These are phyloP conservation scores for Paecilomyces formosus DNA, from an alignment of 2,329 filamentous ascomycete genomes.

Conservation along the genomic window DNA sequence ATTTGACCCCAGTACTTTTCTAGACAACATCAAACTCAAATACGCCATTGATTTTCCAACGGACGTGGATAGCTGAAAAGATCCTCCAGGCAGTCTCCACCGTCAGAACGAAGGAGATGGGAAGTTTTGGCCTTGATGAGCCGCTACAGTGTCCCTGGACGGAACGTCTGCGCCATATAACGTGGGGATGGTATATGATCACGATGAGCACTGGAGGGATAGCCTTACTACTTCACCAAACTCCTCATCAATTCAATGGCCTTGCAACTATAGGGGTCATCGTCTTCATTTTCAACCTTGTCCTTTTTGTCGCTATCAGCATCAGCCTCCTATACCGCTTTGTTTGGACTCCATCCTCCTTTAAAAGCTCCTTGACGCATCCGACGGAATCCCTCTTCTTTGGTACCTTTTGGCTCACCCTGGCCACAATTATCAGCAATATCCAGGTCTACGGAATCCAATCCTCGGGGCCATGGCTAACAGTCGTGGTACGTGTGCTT, in stretches of 20 bases:
- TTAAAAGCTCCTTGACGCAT: constrained; percentile 50
- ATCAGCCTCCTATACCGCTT: constrained; percentile 51
- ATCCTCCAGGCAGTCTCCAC: not conserved
- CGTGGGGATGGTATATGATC: constrained; percentile 62
- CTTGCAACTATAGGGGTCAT: constrained; percentile 55
- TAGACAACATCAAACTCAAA: not conserved
- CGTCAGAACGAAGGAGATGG: not conserved
- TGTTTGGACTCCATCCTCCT: constrained; percentile 40
- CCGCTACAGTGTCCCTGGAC: constrained; percentile 1
- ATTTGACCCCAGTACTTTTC: not conserved
- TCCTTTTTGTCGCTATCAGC: constrained; percentile 53
- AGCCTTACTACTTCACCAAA: constrained; percentile 50
- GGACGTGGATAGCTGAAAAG: not conserved
- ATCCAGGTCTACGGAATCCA: constrained; percentile 57
- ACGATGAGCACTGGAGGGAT: constrained; percentile 69
- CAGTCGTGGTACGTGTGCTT: constrained; percentile 49
- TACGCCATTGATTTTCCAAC: not conserved
- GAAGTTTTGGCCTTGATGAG: not conserved
- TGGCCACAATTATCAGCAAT: constrained; percentile 58
- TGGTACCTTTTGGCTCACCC: constrained; percentile 57
- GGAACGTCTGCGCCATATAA: constrained; percentile 39
- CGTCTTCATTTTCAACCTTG: constrained; percentile 58
- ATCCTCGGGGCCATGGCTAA: constrained; percentile 46
- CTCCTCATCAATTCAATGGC: constrained; percentile 56
- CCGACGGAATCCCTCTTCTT: constrained; percentile 63